Evolutionary conservation across 2,329 filamentous ascomycete genomes (phyloP), one percentile per base, ranked within the genome.

Genomic region (Calonectria hongkongensis): DNA sequence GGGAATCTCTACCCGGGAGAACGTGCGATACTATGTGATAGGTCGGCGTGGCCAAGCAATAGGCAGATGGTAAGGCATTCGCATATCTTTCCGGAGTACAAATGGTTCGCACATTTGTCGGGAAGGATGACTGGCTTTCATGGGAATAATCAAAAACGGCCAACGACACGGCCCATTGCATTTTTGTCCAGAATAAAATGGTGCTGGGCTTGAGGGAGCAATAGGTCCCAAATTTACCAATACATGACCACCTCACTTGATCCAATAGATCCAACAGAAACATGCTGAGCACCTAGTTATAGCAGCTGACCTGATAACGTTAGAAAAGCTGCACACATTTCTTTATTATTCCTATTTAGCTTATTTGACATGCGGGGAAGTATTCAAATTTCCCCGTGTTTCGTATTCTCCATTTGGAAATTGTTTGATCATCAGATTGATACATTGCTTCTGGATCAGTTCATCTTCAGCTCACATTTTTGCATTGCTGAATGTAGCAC

Each of bases 51-150:
- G 30, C 18, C 18, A 28, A 39, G 30, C 30, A 36, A 39, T 51
- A 58, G 51, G 30, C 54, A 58, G 54, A 58, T 36, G 27, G 25
- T 13, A 10, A 60, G 54, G 54, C 54, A 18, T 21, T 39, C 5
- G 36, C n/a, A 39, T 12, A 36, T 36, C 33, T 36, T 36, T 36
- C 10, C 6, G 33, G 10, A 12, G 7, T 36, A 10, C 33, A 9
- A 36, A 36, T 12, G 33, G 33, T 36, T 36, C 33, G 33, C 33
- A 36, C 33, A 36, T 36, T 36, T 36, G 33, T 51, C 48, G 28
- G 3, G 27, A 9, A 21, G 21, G 13, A 18, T 10, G 7, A 12
- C 28, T n/a, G 5, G 15, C 48, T 30, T 51, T 28, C 45, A 25
- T 27, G 3, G 50, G n/a, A 54, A 60, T 18, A 41, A 18, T 10